phyloP scores from a whole-genome alignment of 768 basidiomycete genomes.

The Lactarius hengduanensis region DNA sequence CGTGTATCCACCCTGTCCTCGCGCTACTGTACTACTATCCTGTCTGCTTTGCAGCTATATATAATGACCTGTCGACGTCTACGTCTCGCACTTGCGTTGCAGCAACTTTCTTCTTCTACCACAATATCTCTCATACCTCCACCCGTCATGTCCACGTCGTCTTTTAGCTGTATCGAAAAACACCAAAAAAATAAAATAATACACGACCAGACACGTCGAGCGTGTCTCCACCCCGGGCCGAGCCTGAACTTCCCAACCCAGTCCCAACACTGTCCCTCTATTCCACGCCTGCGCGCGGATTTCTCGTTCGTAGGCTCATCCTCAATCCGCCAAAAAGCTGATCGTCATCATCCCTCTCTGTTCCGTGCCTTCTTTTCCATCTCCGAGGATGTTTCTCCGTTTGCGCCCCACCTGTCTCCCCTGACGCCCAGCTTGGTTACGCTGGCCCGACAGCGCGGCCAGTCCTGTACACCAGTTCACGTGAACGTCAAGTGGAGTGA shows the following conservation, averaged over 20 bases:
- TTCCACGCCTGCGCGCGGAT: background rate
- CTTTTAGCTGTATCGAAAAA: slow-evolving; percentile 21
- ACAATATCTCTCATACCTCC: background rate
- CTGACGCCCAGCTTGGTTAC: slow-evolving; percentile 10
- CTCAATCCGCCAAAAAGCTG: background rate
- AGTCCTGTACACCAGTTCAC: background rate
- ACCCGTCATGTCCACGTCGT: slow-evolving; percentile 1
- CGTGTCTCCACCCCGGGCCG: slow-evolving; percentile 3
- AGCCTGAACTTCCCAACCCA: too few species aligned
- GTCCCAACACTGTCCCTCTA: background rate
- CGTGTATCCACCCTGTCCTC: slow-evolving; percentile 21
- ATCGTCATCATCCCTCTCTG: slow-evolving; percentile 1
- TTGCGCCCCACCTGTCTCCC: slow-evolving; percentile 2
- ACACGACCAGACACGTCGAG: slow-evolving; percentile 5
- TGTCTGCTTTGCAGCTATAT: slow-evolving; percentile 25
- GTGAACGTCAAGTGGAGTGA: background rate
- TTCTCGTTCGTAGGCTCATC: background rate
- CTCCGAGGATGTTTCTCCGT: slow-evolving; percentile 5
- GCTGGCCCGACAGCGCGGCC: slow-evolving; percentile 8
- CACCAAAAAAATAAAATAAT: slow-evolving; percentile 1
- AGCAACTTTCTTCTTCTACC: slow-evolving; percentile 3
- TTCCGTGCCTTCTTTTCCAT: slow-evolving; percentile 12
- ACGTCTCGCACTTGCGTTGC: slow-evolving; percentile 18
- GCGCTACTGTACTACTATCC: slow-evolving; percentile 25
- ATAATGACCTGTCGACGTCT: slow-evolving; percentile 22